Evolutionary conservation across 169 alveolate genomes (phyloP).

Genomic region (Eimeria praecox): DNA sequence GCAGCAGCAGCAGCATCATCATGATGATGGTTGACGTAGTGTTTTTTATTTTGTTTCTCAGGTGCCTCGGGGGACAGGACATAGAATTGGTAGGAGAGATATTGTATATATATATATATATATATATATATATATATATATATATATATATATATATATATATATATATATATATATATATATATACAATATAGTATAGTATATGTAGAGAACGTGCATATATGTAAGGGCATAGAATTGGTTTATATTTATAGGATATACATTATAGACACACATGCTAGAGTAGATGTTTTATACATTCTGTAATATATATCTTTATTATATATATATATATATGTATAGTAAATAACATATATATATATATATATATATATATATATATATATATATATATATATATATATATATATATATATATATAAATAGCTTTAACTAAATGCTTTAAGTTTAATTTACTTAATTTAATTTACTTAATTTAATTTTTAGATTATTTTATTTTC

Average conservation of each 20-base stretch:
- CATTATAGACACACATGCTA: too few relatives aligned
- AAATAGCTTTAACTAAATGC: not conserved
- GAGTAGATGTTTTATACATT: too few relatives aligned
- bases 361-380: too few relatives aligned
- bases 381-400: not conserved
- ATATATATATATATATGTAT: too few relatives aligned
- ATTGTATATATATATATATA: too few relatives aligned
- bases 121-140: not conserved
- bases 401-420: not conserved
- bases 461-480: too few relatives aligned
- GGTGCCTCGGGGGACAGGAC: conserved; percentile 59
- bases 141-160: not conserved
- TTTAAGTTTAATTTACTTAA: not conserved
- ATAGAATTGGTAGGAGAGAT: conserved; percentile 7
- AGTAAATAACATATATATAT: not conserved
- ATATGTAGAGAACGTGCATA: too few relatives aligned
- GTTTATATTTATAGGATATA: too few relatives aligned
- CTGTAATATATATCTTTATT: too few relatives aligned
- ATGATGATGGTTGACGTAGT: not conserved
- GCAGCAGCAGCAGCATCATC: not conserved
- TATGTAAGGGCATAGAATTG: too few relatives aligned
- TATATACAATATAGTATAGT: too few relatives aligned
- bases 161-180: not conserved
- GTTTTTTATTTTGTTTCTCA: not conserved
- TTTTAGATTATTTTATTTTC: not conserved